These are phyloP conservation scores for Annona cherimola DNA, from an alignment of 164 flowering plant genomes.

Conservation along the genomic window DNA sequence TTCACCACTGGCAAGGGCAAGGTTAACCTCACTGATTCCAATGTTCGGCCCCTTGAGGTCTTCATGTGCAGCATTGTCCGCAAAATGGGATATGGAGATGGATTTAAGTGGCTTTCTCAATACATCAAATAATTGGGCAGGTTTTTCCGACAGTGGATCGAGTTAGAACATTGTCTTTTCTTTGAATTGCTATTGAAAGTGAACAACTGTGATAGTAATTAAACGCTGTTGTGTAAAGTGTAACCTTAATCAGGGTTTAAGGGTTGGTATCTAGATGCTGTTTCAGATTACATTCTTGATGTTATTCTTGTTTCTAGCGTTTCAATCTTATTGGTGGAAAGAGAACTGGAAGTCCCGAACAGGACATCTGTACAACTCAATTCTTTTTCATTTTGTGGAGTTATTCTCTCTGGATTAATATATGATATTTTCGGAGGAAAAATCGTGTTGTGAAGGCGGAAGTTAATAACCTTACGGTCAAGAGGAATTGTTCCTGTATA, in stretches of 20 bases:
- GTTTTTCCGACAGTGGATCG: neutral
- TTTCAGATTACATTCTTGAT: neutral
- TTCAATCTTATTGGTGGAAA: neutral
- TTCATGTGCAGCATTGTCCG: slow-evolving; percentile 74
- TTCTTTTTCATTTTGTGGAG: neutral
- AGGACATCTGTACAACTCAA: neutral
- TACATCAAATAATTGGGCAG: slow-evolving; percentile 41
- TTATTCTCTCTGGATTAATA: no score
- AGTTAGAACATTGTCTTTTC: neutral
- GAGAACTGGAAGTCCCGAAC: neutral
- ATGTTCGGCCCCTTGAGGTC: slow-evolving; percentile 52
- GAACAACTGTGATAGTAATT: neutral
- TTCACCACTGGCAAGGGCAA: slow-evolving; percentile 72
- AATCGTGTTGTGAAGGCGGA: neutral
- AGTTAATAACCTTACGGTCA: neutral
- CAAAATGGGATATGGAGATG: slow-evolving; percentile 57
- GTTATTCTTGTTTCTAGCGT: neutral
- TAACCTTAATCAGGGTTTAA: neutral
- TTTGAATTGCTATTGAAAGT: slow-evolving; percentile 1
- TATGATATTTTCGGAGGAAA: neutral
- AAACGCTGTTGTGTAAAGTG: neutral
- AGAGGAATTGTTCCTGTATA: neutral
- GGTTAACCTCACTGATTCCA: slow-evolving; percentile 40
- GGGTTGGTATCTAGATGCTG: neutral
- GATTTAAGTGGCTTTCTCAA: slow-evolving; percentile 63